phyloP scores from a whole-genome alignment of 2,329 filamentous ascomycete genomes.

The Dactylellina parvicollis region DNA sequence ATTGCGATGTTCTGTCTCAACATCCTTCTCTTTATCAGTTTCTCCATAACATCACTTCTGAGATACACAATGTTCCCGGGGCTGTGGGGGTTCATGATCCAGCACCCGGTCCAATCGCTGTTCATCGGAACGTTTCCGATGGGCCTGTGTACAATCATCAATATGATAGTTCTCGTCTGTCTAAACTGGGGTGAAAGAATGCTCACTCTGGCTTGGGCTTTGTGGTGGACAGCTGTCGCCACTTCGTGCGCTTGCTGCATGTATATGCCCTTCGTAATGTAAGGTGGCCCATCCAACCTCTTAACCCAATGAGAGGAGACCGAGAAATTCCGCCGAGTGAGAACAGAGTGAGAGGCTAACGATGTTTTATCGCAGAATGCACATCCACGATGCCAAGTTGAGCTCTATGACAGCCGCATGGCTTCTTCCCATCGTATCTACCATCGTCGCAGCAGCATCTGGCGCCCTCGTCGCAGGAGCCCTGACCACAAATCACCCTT shows the following conservation, averaged over 20 bases:
- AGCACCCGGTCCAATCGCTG: slow-evolving; percentile 73
- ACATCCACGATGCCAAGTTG: slow-evolving; percentile 63
- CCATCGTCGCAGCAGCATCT: slow-evolving; percentile 72
- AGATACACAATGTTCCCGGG: slow-evolving; percentile 74
- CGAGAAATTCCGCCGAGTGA: slow-evolving; percentile 9
- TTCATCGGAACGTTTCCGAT: slow-evolving; percentile 76
- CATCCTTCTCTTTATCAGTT: slow-evolving; percentile 68
- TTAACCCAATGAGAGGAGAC: slow-evolving; percentile 1
- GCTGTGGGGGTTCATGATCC: slow-evolving; percentile 74
- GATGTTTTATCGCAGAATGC: slow-evolving; percentile 55
- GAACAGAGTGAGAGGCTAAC: neutral
- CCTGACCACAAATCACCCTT: slow-evolving; percentile 64
- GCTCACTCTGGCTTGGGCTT: slow-evolving; percentile 67
- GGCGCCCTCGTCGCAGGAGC: slow-evolving; percentile 73
- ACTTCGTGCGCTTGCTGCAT: slow-evolving; percentile 68
- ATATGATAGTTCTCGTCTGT: slow-evolving; percentile 72
- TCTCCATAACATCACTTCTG: slow-evolving; percentile 67
- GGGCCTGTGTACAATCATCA: slow-evolving; percentile 74
- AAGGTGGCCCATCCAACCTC: slow-evolving; percentile 54
- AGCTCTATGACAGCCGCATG: slow-evolving; percentile 72
- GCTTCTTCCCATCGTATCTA: slow-evolving; percentile 73
- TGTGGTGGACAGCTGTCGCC: slow-evolving; percentile 70
- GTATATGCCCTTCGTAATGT: slow-evolving; percentile 70
- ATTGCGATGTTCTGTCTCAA: slow-evolving; percentile 72
- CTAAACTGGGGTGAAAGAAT: slow-evolving; percentile 71